These are phyloP conservation scores for Tulasnella sp. DNA, from an alignment of 768 basidiomycete genomes.

Conservation along the genomic window DNA sequence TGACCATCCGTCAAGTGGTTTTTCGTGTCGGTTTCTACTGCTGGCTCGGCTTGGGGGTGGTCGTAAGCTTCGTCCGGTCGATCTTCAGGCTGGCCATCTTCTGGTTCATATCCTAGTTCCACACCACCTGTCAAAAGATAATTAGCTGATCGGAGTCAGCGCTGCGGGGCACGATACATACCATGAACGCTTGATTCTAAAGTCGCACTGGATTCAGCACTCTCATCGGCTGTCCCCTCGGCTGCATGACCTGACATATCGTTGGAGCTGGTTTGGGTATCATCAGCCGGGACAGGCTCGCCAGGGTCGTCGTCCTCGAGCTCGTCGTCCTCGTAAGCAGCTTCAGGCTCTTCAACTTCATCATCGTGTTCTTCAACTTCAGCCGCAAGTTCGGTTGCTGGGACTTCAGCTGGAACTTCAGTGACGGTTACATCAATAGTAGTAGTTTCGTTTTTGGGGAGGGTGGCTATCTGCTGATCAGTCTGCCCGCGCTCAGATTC, in stretches of 20 bases:
- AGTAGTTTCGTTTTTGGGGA: background rate
- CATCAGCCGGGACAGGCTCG: background rate
- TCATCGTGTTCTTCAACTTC: slow-evolving; percentile 21
- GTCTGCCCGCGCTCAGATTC: background rate
- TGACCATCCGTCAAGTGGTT: background rate
- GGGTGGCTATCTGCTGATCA: background rate
- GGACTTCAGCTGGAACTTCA: background rate
- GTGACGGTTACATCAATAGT: background rate
- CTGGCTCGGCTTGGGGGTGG: background rate
- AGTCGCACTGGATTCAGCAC: slow-evolving; percentile 19
- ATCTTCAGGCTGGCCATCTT: slow-evolving; percentile 14
- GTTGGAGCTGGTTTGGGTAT: slow-evolving; percentile 12
- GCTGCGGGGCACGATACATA: background rate
- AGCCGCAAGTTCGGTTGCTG: background rate
- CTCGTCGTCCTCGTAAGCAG: background rate
- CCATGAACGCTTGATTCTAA: slow-evolving; percentile 31
- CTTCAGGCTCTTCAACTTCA: background rate
- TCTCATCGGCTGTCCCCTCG: slow-evolving; percentile 11
- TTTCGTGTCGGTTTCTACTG: background rate
- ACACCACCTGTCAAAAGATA: background rate
- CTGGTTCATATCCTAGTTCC: background rate
- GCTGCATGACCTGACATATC: slow-evolving; percentile 3
- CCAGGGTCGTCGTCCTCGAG: background rate
- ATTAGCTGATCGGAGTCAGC: background rate
- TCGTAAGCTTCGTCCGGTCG: background rate